These are phyloP conservation scores for Casuarina cunninghamiana DNA, from an alignment of 306 rosid species.

Conservation along the genomic window DNA sequence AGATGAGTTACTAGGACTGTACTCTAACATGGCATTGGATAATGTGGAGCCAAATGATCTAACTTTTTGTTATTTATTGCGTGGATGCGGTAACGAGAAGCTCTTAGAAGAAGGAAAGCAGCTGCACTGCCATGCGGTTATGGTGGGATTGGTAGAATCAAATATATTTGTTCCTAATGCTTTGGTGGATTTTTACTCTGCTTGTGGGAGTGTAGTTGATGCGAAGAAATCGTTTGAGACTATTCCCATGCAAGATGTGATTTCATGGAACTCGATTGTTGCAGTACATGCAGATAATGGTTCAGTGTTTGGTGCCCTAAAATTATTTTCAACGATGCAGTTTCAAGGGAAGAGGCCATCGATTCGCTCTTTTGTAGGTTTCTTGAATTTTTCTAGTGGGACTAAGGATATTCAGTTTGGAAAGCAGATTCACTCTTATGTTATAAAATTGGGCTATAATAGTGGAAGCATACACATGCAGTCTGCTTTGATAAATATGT, in stretches of 20 bases:
- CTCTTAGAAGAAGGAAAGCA: conserved; percentile 55
- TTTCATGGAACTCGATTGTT: conserved; percentile 90
- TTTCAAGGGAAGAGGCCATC: conserved; percentile 68
- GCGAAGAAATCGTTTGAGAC: conserved; percentile 58
- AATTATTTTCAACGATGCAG: conserved; percentile 57
- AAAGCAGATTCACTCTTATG: conserved; percentile 65
- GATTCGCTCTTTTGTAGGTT: conserved; percentile 54
- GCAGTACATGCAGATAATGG: conserved; percentile 47
- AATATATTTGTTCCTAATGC: conserved; percentile 71
- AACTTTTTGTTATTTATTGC: conserved; percentile 70
- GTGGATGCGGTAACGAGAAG: conserved; percentile 50
- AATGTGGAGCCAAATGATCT: conserved; percentile 69
- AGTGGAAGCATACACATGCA: conserved; percentile 56
- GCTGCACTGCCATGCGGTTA: conserved; percentile 56
- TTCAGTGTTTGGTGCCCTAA: conserved; percentile 45
- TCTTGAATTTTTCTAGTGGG: conserved; percentile 68
- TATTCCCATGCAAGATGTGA: conserved; percentile 57
- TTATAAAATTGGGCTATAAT: conserved; percentile 58
- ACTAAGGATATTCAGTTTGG: conserved; percentile 46
- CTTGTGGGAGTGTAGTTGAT: conserved; percentile 55
- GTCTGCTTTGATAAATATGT: conserved; percentile 82
- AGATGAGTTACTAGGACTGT: conserved; percentile 36
- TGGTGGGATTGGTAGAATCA: conserved; percentile 54
- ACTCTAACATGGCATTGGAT: conserved; percentile 51
- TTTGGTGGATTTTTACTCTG: conserved; percentile 87